Evolutionary conservation across 2,329 filamentous ascomycete species (phyloP).

Genomic region (Epichloe aotearoae): DNA sequence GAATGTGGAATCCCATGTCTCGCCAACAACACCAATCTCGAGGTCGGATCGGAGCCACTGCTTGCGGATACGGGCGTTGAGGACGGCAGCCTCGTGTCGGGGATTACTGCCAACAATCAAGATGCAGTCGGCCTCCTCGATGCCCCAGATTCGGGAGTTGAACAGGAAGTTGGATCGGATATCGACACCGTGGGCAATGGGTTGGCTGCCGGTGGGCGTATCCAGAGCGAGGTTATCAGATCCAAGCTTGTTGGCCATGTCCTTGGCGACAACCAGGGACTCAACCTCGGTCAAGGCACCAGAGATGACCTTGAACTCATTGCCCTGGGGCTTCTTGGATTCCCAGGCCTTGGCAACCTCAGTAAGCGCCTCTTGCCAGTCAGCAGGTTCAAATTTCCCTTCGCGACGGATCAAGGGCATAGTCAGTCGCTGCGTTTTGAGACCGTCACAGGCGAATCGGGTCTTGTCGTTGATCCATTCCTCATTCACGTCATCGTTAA

Average conservation of each 20-base stretch:
- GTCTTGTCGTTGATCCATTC: conserved; percentile 99
- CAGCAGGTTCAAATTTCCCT: conserved; percentile 80
- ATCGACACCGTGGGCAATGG: conserved; percentile 84
- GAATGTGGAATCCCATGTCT: conserved; percentile 87
- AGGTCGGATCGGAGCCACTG: conserved; percentile 94
- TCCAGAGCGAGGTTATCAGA: conserved; percentile 94
- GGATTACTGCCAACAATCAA: conserved; percentile 92
- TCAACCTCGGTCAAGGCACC: conserved; percentile 87
- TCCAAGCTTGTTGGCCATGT: conserved; percentile 88
- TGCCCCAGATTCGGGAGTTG: conserved; percentile 88
- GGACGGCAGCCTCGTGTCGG: conserved; percentile 82
- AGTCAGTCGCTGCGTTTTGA: conserved; percentile 91
- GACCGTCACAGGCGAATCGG: conserved; percentile 87
- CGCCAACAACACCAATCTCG: conserved; percentile 81
- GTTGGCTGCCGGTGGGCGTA: conserved; percentile 69
- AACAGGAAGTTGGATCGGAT: conserved; percentile 91
- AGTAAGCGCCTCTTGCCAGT: conserved; percentile 89
- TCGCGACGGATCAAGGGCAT: conserved; percentile 81
- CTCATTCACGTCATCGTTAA: conserved; percentile 98
- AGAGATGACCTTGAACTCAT: conserved; percentile 93
- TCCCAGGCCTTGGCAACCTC: conserved; percentile 75
- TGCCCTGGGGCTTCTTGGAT: conserved; percentile 66
- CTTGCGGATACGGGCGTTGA: conserved; percentile 95
- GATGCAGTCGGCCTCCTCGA: conserved; percentile 86
- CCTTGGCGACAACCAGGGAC: conserved; percentile 91